phyloP scores from a whole-genome alignment of 805 yeast genomes.

The Cyberlindnera mycetangii region DNA sequence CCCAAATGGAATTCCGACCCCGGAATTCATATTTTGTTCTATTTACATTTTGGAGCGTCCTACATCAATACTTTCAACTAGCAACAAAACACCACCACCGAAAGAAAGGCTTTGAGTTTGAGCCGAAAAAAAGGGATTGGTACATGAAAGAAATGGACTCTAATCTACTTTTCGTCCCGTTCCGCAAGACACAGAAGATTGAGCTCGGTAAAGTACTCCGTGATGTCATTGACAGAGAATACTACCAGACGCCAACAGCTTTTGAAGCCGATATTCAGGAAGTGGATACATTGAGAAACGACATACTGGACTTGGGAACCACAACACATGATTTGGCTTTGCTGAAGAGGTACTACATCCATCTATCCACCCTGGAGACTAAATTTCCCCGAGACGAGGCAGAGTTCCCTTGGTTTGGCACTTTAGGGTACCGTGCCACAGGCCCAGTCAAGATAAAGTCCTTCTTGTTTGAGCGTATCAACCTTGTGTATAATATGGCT shows the following conservation, averaged over 20 bases:
- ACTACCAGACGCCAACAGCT: conserved; percentile 41
- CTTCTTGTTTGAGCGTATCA: conserved; percentile 56
- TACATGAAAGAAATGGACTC: conserved; percentile 16
- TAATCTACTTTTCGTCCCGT: conserved; percentile 50
- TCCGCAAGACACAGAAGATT: conserved; percentile 42
- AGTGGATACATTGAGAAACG: conserved; percentile 43
- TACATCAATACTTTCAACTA: not conserved
- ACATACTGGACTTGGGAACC: conserved; percentile 35
- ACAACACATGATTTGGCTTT: conserved; percentile 35
- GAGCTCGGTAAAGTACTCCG: conserved; percentile 39
- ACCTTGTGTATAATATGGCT: conserved; percentile 68
- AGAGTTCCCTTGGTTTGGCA: conserved; percentile 71
- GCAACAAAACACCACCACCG: not conserved
- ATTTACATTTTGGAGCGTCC: conserved; percentile 4
- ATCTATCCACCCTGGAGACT: conserved; percentile 39
- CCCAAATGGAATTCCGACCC: conserved; percentile 1
- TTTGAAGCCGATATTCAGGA: conserved; percentile 41
- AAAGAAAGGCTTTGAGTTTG: not conserved
- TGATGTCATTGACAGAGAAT: conserved; percentile 46
- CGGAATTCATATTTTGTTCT: not conserved
- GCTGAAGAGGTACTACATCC: conserved; percentile 45
- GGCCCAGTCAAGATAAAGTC: conserved; percentile 47
- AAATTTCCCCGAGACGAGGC: conserved; percentile 66
- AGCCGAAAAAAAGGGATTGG: not conserved
- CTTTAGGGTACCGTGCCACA: conserved; percentile 53